Percentiles rank a stretch among this genome's conserved stretches.
Conservation (phyloP, 2,329 filamentous ascomycete genomes). For the Myriosclerotinia duriaeana region DNA sequence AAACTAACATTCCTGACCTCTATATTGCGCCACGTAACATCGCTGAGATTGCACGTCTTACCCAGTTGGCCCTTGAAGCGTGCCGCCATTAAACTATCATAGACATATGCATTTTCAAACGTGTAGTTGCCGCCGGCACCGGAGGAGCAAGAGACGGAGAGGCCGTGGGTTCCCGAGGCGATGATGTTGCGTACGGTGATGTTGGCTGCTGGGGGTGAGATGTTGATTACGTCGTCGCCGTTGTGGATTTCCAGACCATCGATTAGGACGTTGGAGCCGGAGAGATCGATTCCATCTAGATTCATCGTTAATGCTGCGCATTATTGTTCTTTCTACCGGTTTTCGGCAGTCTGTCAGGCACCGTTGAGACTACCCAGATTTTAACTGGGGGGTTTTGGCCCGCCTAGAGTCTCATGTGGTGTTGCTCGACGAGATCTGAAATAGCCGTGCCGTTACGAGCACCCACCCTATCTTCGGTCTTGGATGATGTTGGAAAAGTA, state of each 20-base stretch:
- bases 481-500: background rate
- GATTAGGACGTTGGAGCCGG: slow-evolving; percentile 14
- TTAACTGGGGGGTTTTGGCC: background rate
- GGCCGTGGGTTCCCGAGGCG: slow-evolving; percentile 16
- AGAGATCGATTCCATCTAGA: slow-evolving; percentile 19
- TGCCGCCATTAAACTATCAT: slow-evolving; percentile 18
- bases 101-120: slow-evolving; percentile 16
- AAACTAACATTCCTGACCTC: slow-evolving; percentile 14
- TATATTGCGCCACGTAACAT: slow-evolving; percentile 19
- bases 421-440: background rate
- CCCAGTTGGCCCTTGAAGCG: slow-evolving; percentile 9
- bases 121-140: slow-evolving; percentile 11
- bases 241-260: slow-evolving; percentile 21
- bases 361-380: background rate
- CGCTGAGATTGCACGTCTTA: background rate
- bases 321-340: background rate
- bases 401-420: background rate
- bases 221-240: slow-evolving; percentile 20
- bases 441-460: background rate
- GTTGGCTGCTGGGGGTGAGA: slow-evolving; percentile 7
- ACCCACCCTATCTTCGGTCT: background rate
- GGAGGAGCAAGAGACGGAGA: slow-evolving; percentile 1
- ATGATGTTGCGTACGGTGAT: slow-evolving; percentile 17
- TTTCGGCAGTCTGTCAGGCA: too few relatives aligned
- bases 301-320: background rate